These are phyloP conservation scores for Aphanomyces invadans DNA, from an alignment of 352 stramenopile genomes.

Conservation along the genomic window DNA sequence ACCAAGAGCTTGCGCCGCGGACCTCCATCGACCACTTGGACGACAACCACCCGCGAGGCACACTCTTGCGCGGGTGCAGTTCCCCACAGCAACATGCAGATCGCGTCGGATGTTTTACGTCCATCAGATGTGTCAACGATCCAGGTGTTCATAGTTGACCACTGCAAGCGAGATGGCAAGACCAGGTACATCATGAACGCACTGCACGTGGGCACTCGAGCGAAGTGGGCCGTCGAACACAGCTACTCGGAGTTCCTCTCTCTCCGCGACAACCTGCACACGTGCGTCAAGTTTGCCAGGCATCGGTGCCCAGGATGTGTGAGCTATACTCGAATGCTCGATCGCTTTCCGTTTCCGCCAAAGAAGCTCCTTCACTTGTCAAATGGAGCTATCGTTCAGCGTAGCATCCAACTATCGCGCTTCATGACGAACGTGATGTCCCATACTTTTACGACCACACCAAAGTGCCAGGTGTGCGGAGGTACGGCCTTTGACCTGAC, in stretches of 20 bases:
- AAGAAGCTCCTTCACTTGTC: constrained; percentile 18
- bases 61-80: not conserved
- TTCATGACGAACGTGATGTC: constrained; percentile 14
- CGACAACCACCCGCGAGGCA: not conserved
- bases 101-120: constrained; percentile 19
- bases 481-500: constrained; percentile 20
- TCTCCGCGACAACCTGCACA: constrained; percentile 65
- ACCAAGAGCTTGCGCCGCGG: not conserved
- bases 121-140: constrained; percentile 19
- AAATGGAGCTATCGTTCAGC: not conserved
- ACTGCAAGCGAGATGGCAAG: not conserved
- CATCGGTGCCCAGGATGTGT: constrained; percentile 71
- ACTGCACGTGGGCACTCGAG: constrained; percentile 3
- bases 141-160: constrained; percentile 21
- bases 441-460: constrained; percentile 19
- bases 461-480: constrained; percentile 19
- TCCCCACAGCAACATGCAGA: not conserved
- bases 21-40: not conserved
- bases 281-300: constrained; percentile 59
- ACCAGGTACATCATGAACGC: constrained; percentile 20
- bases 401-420: constrained; percentile 8
- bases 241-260: constrained; percentile 77
- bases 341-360: constrained; percentile 19
- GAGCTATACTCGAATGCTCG: constrained; percentile 49
- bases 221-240: constrained; percentile 17